These are phyloP conservation scores for Aureobasidium leucospermi DNA, from an alignment of 2,329 filamentous ascomycete genomes.

Conservation along the genomic window DNA sequence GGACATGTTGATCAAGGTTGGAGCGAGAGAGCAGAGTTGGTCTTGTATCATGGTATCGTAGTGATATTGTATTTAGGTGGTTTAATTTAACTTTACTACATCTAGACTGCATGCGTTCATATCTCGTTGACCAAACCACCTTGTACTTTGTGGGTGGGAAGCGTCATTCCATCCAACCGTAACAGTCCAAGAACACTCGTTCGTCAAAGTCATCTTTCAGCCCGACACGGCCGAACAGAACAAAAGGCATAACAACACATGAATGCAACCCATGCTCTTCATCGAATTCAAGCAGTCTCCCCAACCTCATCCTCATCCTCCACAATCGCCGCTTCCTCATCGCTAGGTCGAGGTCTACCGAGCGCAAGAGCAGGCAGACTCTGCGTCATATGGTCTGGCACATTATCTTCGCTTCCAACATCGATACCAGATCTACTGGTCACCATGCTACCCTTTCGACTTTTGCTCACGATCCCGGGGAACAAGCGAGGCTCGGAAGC, in stretches of 20 bases:
- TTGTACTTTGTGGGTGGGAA: neutral
- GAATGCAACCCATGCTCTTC: neutral
- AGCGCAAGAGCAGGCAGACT: constrained; percentile 11
- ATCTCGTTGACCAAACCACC: neutral
- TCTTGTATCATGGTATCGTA: no score
- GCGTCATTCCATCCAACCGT: neutral
- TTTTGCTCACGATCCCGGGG: constrained; percentile 56
- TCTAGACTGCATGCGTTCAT: neutral
- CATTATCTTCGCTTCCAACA: neutral
- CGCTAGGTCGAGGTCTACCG: neutral
- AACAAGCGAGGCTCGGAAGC: constrained; percentile 59
- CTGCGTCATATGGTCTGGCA: constrained; percentile 11
- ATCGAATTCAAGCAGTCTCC: constrained; percentile 18
- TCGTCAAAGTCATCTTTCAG: neutral
- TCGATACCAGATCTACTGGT: constrained; percentile 4
- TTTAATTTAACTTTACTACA: neutral
- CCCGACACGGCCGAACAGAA: neutral
- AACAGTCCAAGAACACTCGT: no score
- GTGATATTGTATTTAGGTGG: neutral
- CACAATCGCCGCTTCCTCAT: neutral
- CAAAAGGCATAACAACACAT: neutral
- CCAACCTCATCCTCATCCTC: constrained; percentile 11
- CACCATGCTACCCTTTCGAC: constrained; percentile 28
- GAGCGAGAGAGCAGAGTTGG: neutral
- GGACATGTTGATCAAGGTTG: no score